These are phyloP conservation scores for Earliella scabrosa DNA, from an alignment of 1,284 basidiomycete species.

Conservation along the genomic window DNA sequence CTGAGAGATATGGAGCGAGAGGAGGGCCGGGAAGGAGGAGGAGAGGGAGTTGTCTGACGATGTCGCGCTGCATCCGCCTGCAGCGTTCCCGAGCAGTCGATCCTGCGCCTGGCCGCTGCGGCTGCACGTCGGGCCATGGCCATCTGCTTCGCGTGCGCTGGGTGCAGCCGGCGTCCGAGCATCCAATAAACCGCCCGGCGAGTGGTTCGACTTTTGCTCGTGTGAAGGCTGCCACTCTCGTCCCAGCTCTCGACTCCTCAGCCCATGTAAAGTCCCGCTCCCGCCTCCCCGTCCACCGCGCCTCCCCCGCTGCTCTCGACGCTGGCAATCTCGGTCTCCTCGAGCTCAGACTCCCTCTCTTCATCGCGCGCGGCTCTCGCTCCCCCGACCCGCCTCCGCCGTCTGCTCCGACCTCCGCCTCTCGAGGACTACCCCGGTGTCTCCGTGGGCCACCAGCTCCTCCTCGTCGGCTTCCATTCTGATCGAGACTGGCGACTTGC, in stretches of 20 bases:
- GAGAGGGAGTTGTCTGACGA: background rate
- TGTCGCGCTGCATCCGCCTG: background rate
- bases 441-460: background rate
- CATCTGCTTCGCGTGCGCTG: too few species aligned
- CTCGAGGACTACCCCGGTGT: background rate
- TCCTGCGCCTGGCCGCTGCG: background rate
- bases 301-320: background rate
- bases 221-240: constrained; percentile 1
- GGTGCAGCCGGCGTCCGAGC: background rate
- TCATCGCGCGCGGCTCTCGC: too few species aligned
- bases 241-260: background rate
- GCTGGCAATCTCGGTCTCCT: too few species aligned
- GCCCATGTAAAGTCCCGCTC: constrained; percentile 7
- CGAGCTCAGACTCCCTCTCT: too few species aligned
- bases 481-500: background rate
- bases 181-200: background rate
- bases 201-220: constrained; percentile 17
- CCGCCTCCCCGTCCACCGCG: background rate
- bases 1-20: background rate
- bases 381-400: background rate
- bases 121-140: background rate
- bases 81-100: background rate
- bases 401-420: background rate
- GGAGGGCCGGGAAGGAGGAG: background rate
- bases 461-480: background rate